Evolutionary conservation across 768 basidiomycete genomes (phyloP).

Genomic region (Trametes maxima): DNA sequence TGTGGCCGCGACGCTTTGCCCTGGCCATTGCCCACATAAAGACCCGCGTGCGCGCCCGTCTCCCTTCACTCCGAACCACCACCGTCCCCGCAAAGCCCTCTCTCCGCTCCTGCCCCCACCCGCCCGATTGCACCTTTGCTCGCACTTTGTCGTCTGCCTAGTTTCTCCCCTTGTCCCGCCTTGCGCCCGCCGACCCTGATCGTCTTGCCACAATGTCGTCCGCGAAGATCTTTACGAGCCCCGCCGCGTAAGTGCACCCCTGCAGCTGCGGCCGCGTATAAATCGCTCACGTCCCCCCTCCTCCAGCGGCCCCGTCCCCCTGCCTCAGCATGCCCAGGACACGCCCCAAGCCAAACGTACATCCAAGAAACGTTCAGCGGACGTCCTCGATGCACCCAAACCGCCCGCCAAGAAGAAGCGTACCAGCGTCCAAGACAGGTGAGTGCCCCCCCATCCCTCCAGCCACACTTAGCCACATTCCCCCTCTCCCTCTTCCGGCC

Average conservation of each 20-base stretch:
- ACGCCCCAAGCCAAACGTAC: not conserved
- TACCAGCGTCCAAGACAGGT: not conserved
- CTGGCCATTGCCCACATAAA: not conserved
- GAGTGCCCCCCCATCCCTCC: not conserved
- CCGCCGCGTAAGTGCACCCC: not conserved
- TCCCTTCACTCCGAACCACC: not conserved
- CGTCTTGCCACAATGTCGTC: not conserved
- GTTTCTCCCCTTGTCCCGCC: not conserved
- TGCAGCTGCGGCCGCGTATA: not conserved
- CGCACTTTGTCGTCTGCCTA: too few relatives aligned
- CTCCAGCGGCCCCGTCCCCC: not conserved
- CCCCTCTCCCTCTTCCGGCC: not conserved
- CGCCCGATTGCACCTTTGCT: not conserved
- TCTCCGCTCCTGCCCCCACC: not conserved
- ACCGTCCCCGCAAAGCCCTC: not conserved
- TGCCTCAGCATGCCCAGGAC: not conserved
- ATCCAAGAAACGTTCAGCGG: slow-evolving; percentile 13
- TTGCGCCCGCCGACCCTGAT: not conserved
- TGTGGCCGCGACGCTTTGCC: not conserved
- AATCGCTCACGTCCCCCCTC: not conserved
- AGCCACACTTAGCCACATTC: not conserved
- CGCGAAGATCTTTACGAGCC: slow-evolving; percentile 12
- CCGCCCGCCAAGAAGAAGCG: not conserved
- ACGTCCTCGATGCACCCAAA: slow-evolving; percentile 1
- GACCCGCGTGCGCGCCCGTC: slow-evolving; percentile 1